phyloP scores from a whole-genome alignment of 1,284 basidiomycete genomes.

The Phlebopus sp. region DNA sequence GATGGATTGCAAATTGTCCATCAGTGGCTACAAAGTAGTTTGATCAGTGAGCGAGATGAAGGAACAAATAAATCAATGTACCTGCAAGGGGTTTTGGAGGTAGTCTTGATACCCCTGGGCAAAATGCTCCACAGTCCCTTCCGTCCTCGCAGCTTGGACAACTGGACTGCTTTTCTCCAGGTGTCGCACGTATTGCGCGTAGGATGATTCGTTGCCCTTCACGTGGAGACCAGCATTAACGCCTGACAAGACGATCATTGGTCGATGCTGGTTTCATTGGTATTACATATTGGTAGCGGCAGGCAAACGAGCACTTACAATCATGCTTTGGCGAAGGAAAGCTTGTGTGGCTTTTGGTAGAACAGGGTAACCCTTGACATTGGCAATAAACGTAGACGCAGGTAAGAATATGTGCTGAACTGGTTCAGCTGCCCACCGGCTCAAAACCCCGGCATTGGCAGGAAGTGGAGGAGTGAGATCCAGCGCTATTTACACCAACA shows the following conservation, averaged over 20 bases:
- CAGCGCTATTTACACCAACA: constrained; percentile 55
- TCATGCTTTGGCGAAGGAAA: constrained; percentile 86
- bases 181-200: constrained; percentile 87
- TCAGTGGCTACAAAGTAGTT: constrained; percentile 67
- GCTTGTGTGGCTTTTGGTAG: constrained; percentile 88
- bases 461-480: constrained; percentile 89
- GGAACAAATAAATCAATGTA: constrained; percentile 27
- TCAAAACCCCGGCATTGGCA: constrained; percentile 61
- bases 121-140: constrained; percentile 82
- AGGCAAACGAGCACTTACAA: constrained; percentile 49
- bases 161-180: constrained; percentile 73
- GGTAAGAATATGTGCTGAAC: constrained; percentile 87
- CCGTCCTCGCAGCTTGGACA: constrained; percentile 54
- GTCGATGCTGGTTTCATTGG: constrained; percentile 60
- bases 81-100: constrained; percentile 92
- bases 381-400: constrained; percentile 89
- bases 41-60: not conserved
- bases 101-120: constrained; percentile 94
- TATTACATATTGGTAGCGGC: constrained; percentile 14
- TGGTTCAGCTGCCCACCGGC: constrained; percentile 92
- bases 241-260: constrained; percentile 78
- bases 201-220: constrained; percentile 82
- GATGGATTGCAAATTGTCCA: constrained; percentile 93
- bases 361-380: constrained; percentile 96
- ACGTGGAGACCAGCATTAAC: constrained; percentile 63